These are phyloP conservation scores for Colletotrichum phormii DNA, from an alignment of 2,329 filamentous ascomycete genomes.

Conservation along the genomic window DNA sequence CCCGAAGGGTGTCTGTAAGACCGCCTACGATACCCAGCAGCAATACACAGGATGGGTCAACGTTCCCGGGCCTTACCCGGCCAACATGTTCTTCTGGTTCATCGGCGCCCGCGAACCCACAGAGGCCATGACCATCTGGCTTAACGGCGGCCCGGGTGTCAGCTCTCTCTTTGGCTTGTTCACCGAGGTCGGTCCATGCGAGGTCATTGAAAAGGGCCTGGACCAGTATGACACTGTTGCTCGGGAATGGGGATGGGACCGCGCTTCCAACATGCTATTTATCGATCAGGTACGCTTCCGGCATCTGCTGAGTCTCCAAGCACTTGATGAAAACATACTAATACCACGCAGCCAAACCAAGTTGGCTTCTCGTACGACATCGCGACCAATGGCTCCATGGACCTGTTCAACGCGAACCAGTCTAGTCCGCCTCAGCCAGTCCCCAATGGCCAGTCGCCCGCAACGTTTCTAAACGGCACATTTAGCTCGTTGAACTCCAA, in stretches of 20 bases:
- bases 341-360: constrained; percentile 70
- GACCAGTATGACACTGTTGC: constrained; percentile 65
- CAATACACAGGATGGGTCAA: constrained; percentile 79
- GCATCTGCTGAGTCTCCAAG: constrained; percentile 36
- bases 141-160: constrained; percentile 75
- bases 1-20: constrained; percentile 70
- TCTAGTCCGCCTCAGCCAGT: constrained; percentile 47
- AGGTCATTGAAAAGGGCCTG: constrained; percentile 59
- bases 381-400: constrained; percentile 69
- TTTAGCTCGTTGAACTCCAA: constrained; percentile 66
- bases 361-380: constrained; percentile 77
- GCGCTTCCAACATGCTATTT: constrained; percentile 65
- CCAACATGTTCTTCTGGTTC: constrained; percentile 65
- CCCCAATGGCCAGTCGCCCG: constrained; percentile 39
- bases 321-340: constrained; percentile 42
- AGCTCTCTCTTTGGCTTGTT: constrained; percentile 76
- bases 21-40: constrained; percentile 72
- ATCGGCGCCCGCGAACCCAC: constrained; percentile 57
- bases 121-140: constrained; percentile 66
- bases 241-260: constrained; percentile 74
- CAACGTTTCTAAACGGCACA: constrained; percentile 69
- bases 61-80: constrained; percentile 65
- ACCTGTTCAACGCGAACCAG: constrained; percentile 55
- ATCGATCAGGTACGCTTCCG: constrained; percentile 61
- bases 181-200: constrained; percentile 66